Base-by-base conservation (phyloP, 2,329 filamentous ascomycete species). In the Dactylellina leptospora region DNA sequence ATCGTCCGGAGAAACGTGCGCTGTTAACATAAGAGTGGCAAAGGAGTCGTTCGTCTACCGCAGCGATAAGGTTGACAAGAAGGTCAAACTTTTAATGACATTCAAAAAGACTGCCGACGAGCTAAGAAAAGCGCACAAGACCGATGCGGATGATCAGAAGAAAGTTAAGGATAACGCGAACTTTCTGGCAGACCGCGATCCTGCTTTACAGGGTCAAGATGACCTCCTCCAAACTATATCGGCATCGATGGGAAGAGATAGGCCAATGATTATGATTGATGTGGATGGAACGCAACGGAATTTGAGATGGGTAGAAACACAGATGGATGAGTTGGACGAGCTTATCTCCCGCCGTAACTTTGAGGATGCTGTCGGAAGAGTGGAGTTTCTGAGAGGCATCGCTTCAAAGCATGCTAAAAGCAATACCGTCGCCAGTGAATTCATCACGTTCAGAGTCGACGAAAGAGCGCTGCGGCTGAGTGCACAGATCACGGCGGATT, bases 251-350 rank as follows among this genome's bases (percentile, higher is more conserved):
- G 87, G 90, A 76, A 92, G 92, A 78, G 91, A 96, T 79, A 82
- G 83, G 38, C 82, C 82, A 16, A 86, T 84, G 73, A 90, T 96
- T 81, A 86, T 96, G 61, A 93, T 99, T 75, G 95, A 99, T 77
- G 91, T 96, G 11, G 95, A 97, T 77, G 95, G 95, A 51, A 96
- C 96, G 77, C 93, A 97, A 79, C 92, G 97, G 78, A 97, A 95
- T 78, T 85, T 99, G 48, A 90, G 93, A 58, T 97, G 92, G 92
- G 92, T 99, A 0, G 95, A 99, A 79, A 87, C 88, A 56, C 92
- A 97, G 80, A 90, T 99, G 79, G 95, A 99, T 78, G 92, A 96
- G 78, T 86, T 99, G 4, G 95, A 99, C 78, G 97, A 97, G 76
- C 90, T 96, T 76, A 93, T 99, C 77, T 93, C 95, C 0, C 84